Percentiles rank a stretch among this genome's conserved stretches.
Conservation (phyloP, 192 early-diverging fungal genomes). For the Pilaira anomala region DNA sequence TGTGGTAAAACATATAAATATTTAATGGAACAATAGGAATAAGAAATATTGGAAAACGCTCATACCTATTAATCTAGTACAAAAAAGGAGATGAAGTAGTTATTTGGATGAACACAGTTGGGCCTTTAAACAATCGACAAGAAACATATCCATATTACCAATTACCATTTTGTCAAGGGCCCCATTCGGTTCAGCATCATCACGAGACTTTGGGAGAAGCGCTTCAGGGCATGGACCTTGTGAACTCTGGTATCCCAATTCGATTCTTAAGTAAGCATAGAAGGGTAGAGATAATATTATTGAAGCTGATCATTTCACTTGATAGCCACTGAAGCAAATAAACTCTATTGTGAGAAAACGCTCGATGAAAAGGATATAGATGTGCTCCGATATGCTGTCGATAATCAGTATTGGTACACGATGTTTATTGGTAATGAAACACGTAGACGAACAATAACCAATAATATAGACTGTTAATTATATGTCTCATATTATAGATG, state of each 20-base stretch:
- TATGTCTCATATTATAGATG: slow-evolving; percentile 39
- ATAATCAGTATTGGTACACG: slow-evolving; percentile 65
- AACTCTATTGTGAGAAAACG: slow-evolving; percentile 47
- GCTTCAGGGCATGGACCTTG: slow-evolving; percentile 70
- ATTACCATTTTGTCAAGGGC: slow-evolving; percentile 69
- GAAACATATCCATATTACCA: slow-evolving; percentile 75
- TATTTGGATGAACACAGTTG: slow-evolving; percentile 68
- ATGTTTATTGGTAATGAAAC: slow-evolving; percentile 50
- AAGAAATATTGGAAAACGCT: background rate
- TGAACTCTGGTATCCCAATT: slow-evolving; percentile 68
- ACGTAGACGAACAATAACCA: background rate
- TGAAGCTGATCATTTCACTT: background rate
- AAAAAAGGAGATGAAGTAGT: slow-evolving; percentile 62
- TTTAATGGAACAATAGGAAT: too few species aligned
- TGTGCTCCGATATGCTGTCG: slow-evolving; percentile 61
- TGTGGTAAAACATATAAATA: slow-evolving; percentile 17
- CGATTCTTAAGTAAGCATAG: slow-evolving; percentile 53
- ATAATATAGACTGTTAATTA: too few species aligned
- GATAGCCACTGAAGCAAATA: slow-evolving; percentile 18
- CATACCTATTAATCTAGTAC: slow-evolving; percentile 42
- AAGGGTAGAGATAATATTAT: background rate
- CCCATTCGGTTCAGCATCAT: slow-evolving; percentile 58
- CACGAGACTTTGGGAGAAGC: slow-evolving; percentile 82
- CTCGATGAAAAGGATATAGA: slow-evolving; percentile 47
- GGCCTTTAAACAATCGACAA: slow-evolving; percentile 60